Base-by-base conservation (phyloP, 345 rosid genomes). In the Salix suchowensis region DNA sequence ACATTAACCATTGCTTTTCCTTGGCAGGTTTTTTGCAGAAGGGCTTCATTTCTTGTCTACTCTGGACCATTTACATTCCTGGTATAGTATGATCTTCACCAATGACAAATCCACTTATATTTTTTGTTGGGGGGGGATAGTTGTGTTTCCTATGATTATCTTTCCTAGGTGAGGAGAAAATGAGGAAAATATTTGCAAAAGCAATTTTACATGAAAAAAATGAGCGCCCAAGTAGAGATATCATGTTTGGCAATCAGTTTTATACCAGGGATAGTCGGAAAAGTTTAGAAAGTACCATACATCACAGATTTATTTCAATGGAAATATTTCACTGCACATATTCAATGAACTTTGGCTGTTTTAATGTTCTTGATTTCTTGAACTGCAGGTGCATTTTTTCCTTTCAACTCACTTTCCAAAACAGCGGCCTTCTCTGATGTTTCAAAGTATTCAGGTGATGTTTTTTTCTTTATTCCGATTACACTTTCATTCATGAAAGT, bases 401-500 rank as follows among this genome's bases (percentile, higher is more conserved):
- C 70, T 96, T 74, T 76, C 95, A 83, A 82, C 91, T 67, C 95
- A 87, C 80, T 96, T 92, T 83, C 99, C 99, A 9, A 96, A 88
- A 86, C 93, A 91, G 72, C 98, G 86, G 76, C 96, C 98, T 50
- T 78, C 85, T 78, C 75, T 96, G 77, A 81, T 89, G 84, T 91
- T 96, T 72, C 97, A 91, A 75, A 96, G 99, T 87, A 85, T 86
- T 71, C 94, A 91, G 97, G 99, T 95, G 75, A 76, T 70, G 19
- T 50, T 67, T 26, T 28, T 36, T 18, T 55, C 78, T 77, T 26
- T 13, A 8, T 46, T 74, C 32, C 11, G 2, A 8, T 3, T n/a
- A 42, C 37, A 6, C 55, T 7, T 74, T 40, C 24, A 7, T 62
- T n/a, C 76, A 19, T 74, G 48, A 5, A 52, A 71, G 46, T 34